Base-by-base conservation (phyloP, 441 rosid species). In the Omphalea diandra region DNA sequence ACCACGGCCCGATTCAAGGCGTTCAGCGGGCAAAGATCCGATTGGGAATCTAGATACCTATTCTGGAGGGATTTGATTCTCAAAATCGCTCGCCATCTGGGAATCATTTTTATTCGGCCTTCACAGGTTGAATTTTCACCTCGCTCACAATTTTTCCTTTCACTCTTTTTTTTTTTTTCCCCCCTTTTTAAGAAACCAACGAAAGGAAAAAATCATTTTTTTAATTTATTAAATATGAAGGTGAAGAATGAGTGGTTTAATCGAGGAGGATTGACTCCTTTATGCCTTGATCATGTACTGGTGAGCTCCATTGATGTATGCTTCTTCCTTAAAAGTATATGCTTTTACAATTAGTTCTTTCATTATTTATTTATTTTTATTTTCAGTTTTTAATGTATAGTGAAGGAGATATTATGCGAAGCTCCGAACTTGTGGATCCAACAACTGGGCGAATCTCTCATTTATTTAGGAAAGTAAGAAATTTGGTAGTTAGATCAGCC, bases 1-100 rank as follows among this genome's bases (percentile, higher is more conserved):
- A 79, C 96, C 52, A 86, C 77, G 22, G 91, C 97, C 46, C 83
- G 97, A 55, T 94, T 88, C 86, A 91, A 91, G 71, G 96, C 92
- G 7, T 91, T 94, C 58, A 88, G 90, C 64, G 98, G 98, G 2
- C 97, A 93, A 73, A 89, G 90, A 82, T 84, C 88, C 69, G 96
- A 94, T 72, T 94, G 98, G 98, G 93, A 89, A 58, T 73, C 76
- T 10, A 86, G 66, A 76, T 89, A 71, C 86, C 83, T 65, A 17
- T 90, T 90, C 71, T 88, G 97, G 96, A 86, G 80, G 61, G 88
- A 80, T 69, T 82, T 89, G 82, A 88, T 91, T 56, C 57, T 89
- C 73, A 81, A 77, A 72, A 77, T 83, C 63, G 83, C 92, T 33
- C 85, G 93, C 33, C 78, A 79, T 33, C 81, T 85, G 11, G 82